phyloP scores from a whole-genome alignment of 257 asterid species.

The Solanum commersonii region DNA sequence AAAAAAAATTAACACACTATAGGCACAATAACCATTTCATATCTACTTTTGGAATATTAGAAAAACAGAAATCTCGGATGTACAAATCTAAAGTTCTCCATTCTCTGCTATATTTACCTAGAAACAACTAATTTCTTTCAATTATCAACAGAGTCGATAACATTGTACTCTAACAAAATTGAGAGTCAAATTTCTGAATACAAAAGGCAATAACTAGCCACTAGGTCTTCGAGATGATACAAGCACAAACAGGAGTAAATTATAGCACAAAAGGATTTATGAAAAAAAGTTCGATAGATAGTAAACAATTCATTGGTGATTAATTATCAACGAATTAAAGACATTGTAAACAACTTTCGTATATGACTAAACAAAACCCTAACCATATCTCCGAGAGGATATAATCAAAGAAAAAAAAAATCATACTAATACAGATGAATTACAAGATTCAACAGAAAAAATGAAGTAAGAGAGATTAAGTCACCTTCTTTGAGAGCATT shows the following conservation, averaged over 20 bases:
- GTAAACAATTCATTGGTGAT: background rate
- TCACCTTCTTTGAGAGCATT: constrained; percentile 80
- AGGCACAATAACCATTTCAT: background rate
- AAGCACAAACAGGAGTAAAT: background rate
- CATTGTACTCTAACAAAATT: background rate
- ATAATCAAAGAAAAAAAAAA: too few species aligned
- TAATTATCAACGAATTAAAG: background rate
- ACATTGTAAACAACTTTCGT: background rate
- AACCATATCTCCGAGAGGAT: background rate
- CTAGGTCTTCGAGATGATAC: background rate
- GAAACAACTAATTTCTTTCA: background rate
- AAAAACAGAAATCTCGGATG: background rate
- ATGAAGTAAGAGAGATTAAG: background rate
- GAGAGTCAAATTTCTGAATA: background rate
- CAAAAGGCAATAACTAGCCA: background rate
- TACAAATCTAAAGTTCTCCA: background rate
- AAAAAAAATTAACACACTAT: background rate
- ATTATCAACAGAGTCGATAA: background rate
- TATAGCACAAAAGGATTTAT: background rate
- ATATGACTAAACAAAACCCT: background rate
- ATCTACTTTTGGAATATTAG: background rate
- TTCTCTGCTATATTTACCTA: background rate
- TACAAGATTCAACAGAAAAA: background rate
- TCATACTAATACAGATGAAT: background rate
- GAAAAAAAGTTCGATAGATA: background rate